phyloP scores from a whole-genome alignment of 768 basidiomycete species.

The Amanita subjunquillea region DNA sequence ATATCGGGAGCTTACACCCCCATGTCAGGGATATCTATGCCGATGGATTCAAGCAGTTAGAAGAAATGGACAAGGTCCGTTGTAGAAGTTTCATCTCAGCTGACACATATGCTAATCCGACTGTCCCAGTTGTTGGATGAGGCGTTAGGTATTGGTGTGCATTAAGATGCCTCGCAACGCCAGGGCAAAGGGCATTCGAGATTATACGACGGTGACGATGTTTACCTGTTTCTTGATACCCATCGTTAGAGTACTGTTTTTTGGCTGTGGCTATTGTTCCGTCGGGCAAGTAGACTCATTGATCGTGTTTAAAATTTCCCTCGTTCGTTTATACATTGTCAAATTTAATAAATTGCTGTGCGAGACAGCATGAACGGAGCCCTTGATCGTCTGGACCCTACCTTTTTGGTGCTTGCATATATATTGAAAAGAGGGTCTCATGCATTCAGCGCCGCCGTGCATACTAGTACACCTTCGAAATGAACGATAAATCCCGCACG shows the following conservation, averaged over 20 bases:
- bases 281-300: background rate
- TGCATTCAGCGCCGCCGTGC: too few relatives aligned
- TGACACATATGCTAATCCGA: background rate
- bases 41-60: slow-evolving; percentile 58
- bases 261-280: background rate
- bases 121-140: slow-evolving; percentile 3
- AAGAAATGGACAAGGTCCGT: slow-evolving; percentile 70
- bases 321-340: too few relatives aligned
- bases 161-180: background rate
- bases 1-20: slow-evolving; percentile 59
- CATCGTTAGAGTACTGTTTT: background rate
- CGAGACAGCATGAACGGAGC: too few relatives aligned
- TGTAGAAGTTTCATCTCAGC: background rate
- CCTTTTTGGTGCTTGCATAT: too few relatives aligned
- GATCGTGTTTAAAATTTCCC: too few relatives aligned
- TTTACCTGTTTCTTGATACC: slow-evolving; percentile 3
- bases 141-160: background rate
- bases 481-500: too few relatives aligned
- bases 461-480: too few relatives aligned
- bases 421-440: too few relatives aligned
- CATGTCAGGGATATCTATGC: slow-evolving; percentile 62
- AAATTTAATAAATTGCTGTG: too few relatives aligned
- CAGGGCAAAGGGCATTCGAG: background rate
- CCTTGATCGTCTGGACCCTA: too few relatives aligned
- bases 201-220: background rate